Conservation (phyloP, 2,329 filamentous ascomycete genomes). For the Aureobasidium sp. region DNA sequence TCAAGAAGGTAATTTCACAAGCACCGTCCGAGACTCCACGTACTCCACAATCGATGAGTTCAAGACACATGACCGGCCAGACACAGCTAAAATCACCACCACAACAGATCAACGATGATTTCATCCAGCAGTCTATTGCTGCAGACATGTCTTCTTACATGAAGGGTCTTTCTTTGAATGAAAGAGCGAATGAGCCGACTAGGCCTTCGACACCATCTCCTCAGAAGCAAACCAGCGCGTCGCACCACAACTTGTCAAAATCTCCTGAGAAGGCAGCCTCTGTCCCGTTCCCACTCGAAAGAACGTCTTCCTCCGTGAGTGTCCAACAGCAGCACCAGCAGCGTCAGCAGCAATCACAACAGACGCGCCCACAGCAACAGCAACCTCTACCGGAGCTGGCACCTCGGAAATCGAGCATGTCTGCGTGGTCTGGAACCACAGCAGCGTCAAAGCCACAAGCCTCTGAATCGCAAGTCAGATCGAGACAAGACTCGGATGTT, state of each 20-base stretch:
- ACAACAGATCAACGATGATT: constrained; percentile 34
- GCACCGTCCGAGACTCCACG: constrained; percentile 25
- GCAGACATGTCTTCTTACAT: constrained; percentile 33
- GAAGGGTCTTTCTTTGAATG: constrained; percentile 25
- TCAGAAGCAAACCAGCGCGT: constrained; percentile 13
- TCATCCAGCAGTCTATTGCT: constrained; percentile 40
- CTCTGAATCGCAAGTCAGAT: background rate
- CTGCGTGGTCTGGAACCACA: background rate
- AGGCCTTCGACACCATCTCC: background rate
- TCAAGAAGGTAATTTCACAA: constrained; percentile 32
- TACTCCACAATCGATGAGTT: constrained; percentile 24
- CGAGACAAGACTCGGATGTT: background rate
- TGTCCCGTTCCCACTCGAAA: background rate
- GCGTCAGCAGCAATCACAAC: background rate
- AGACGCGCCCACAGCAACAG: constrained; percentile 17
- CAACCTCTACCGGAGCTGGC: constrained; percentile 26
- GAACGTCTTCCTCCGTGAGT: background rate
- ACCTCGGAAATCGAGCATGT: background rate
- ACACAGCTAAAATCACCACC: constrained; percentile 25
- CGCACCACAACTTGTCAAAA: background rate
- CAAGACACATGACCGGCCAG: constrained; percentile 16
- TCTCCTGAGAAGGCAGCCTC: background rate
- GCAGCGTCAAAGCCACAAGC: background rate
- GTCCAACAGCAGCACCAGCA: background rate
- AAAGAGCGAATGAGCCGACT: constrained; percentile 14